These are phyloP conservation scores for Orbilia blumenaviensis DNA, from an alignment of 2,329 filamentous ascomycete species.

Conservation along the genomic window DNA sequence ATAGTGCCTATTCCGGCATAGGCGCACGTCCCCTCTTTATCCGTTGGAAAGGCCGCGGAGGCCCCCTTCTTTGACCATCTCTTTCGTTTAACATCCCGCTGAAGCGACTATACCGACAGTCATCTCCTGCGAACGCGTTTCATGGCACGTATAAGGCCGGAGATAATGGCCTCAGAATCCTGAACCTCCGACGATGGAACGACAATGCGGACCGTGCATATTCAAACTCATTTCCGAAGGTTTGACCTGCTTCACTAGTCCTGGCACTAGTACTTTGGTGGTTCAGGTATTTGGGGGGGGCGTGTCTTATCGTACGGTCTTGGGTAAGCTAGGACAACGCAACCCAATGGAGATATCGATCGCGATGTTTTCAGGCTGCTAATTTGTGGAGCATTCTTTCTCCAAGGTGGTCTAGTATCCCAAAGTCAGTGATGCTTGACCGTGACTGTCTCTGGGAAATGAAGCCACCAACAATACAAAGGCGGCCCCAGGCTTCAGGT, in stretches of 20 bases:
- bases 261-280: not conserved
- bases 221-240: constrained; percentile 15
- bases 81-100: constrained; percentile 4
- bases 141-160: not conserved
- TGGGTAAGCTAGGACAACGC: constrained; percentile 35
- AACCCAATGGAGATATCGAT: constrained; percentile 39
- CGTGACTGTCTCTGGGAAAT: constrained; percentile 16
- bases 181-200: constrained; percentile 3
- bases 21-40: constrained; percentile 15
- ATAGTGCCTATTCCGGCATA: constrained; percentile 51
- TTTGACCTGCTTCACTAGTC: constrained; percentile 10
- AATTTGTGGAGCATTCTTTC: constrained; percentile 24
- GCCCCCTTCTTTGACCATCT: not conserved
- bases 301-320: constrained; percentile 6
- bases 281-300: not conserved
- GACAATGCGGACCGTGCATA: constrained; percentile 1
- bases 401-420: constrained; percentile 15
- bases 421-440: constrained; percentile 31
- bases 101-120: constrained; percentile 10
- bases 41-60: not conserved
- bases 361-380: constrained; percentile 22
- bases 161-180: constrained; percentile 2
- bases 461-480: constrained; percentile 19
- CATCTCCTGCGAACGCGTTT: constrained; percentile 9
- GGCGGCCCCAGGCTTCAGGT: constrained; percentile 2